Base-by-base conservation (phyloP, 495 filamentous ascomycete genomes). In the Podospora didyma region DNA sequence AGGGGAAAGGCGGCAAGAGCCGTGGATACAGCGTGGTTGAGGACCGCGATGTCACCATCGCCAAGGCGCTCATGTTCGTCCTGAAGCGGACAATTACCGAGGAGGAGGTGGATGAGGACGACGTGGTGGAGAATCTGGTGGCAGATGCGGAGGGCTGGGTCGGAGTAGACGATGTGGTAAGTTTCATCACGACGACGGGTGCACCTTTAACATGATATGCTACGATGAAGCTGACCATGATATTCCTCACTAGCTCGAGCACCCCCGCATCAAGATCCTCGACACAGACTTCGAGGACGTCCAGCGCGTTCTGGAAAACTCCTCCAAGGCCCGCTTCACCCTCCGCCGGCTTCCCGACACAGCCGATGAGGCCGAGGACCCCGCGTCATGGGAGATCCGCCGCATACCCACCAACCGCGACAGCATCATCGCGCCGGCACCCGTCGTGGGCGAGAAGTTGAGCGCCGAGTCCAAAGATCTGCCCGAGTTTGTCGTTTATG, bases 91-190 rank as follows among this genome's bases (percentile, higher is more conserved):
- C 72, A 20, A 63, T 75, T 21, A 54, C 61, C 44, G 62, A 72
- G 31, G 65, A 60, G 24, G 68, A 73, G 20, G 60, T 63, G 7
- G 68, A 75, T 50, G 73, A 71, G 11, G 73, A 69, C 0, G 66
- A 69, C 0, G 63, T 69, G 2, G 64, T 66, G 12, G 64, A 68
- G n/a, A 72, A 70, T 21, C 61, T 76, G 21, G 68, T 75, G 21
- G 69, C 66, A 10, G 67, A 75, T 49, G 54, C 67, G 6, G 73
- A 78, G 44, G 73, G 75, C 28, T 78, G 73, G 71, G 69, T 72
- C 22, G 58, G 60, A 48, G 62, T 74, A 35, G 65, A 67, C 46
- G 68, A 74, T 48, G 58, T 74, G 51, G 75, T 78, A 59, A 37
- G 73, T 70, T 42, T 46, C 5, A 2, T 6, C 34, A 42, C 7